Base-by-base conservation (phyloP, 31 red algal species). In the Asparagopsis taxiformis region DNA sequence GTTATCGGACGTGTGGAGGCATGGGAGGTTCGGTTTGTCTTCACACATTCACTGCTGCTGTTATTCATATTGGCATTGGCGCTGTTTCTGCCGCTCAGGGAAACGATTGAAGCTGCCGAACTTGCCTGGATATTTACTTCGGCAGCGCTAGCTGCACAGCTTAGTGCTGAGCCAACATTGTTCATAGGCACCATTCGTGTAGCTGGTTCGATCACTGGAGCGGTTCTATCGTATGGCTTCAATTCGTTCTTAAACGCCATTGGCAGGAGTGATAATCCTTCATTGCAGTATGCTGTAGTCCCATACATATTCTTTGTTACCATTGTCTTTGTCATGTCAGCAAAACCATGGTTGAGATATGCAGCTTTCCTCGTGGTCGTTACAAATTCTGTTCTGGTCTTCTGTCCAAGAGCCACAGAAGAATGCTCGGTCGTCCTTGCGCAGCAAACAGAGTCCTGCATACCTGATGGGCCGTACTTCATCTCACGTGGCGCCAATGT, bases 91-190 rank as follows among this genome's bases (percentile, higher is more conserved):
- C 70, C 70, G 7, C 4, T 70, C 28, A 41, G 31, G n/a, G 35
- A 60, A 16, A 68, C 7, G 0, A 59, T 86, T 70, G 64, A 86
- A 43, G 52, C 57, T 10, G 43, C 68, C 25, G 86, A 90, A 51
- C 59, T 82, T 41, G 86, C 86, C 21, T 90, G 86, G 86, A 70
- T 69, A 2, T 90, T 72, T 49, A 52, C 66, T 26, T 80, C 74
- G 1, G 86, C 86, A 0, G 86, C 74, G 11, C 75, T 90, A 13
- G 86, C 86, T 33, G 75, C 86, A 10, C 86, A 90, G 56, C 29
- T 90, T 43, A 80, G 74, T 68, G 86, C 77, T 22, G 86, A 90
- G 35, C 69, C 86, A 17, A 90, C 86, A n/a, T 34, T 82, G 34
- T 90, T 81, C 44, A 90, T 90, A 52, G 75, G 75, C 4, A 46